Base-by-base conservation (phyloP, 768 basidiomycete species). In the Chalciporus piperatus region DNA sequence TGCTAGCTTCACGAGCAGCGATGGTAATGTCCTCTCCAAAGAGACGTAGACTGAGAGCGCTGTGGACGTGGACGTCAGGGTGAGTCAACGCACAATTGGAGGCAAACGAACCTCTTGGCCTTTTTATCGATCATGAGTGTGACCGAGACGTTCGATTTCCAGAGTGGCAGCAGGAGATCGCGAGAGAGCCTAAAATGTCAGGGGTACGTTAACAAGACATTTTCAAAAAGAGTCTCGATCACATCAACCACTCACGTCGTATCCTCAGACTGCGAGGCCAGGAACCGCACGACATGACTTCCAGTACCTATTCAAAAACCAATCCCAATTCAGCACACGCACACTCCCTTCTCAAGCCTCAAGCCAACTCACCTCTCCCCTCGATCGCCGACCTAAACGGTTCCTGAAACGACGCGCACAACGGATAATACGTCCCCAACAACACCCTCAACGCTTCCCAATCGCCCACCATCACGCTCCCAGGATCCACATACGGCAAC, bases 91-190 rank as follows among this genome's bases (percentile, higher is more conserved):
- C 32, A 17, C 14, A 12, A 14, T 16, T 10, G 30, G 30, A 32
- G 30, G 12, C 3, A 32, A 32, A 12, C 30, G 30, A 28, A 92
- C 95, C 88, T 92, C 72, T 98, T 98, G 22, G 93, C 91, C 63
- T 89, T 89, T 70, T 98, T 99, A 71, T 98, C 94, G 48, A 97
- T 84, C 92, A 98, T 93, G 51, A 98, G 75, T 0, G 87, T 83
- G 47, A 96, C 66, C 0, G 93, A 96, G 12, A 84, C 82, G 52
- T 86, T 87, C 2, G 92, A 93, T 71, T 91, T 94, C 97, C 96
- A 98, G 46, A 98, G 79, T 0, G 97, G 96, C n/a, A 98, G 72
- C n/a, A 87, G 69, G 22, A 98, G 76, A 46, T 92, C 85, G 58
- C 90, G 83, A n/a, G 79, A 74, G 32, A 92, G 74, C 6, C 88